phyloP scores from a whole-genome alignment of 257 asterid genomes.

The Rubia yunnanensis region DNA sequence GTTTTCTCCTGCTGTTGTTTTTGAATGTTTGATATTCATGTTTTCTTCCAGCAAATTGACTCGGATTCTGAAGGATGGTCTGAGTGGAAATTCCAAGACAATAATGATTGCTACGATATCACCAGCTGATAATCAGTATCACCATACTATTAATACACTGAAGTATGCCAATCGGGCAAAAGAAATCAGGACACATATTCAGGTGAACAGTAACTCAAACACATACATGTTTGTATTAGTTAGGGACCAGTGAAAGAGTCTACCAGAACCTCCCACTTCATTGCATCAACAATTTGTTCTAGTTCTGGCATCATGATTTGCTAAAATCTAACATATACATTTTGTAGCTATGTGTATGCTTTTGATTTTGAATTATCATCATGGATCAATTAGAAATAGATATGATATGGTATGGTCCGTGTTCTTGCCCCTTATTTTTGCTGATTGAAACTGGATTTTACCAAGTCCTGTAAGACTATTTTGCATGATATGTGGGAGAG shows the following conservation, averaged over 20 bases:
- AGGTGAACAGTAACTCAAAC: constrained; percentile 45
- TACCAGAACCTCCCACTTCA: background rate
- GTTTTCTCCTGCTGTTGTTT: constrained; percentile 13
- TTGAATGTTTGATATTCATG: constrained; percentile 18
- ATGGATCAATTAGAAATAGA: background rate
- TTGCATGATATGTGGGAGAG: background rate
- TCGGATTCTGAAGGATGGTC: constrained; percentile 92
- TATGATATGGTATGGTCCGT: constrained; percentile 5
- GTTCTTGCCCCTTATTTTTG: background rate
- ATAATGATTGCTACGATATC: constrained; percentile 90
- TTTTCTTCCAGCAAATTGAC: constrained; percentile 74
- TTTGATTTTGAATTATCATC: background rate
- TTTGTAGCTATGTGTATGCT: background rate
- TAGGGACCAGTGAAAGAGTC: background rate
- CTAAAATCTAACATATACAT: background rate
- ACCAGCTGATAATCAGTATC: constrained; percentile 85
- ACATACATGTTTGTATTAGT: background rate
- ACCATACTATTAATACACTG: constrained; percentile 85
- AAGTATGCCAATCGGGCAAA: constrained; percentile 95
- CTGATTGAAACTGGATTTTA: background rate
- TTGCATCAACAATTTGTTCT: background rate
- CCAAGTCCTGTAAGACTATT: background rate
- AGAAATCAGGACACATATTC: constrained; percentile 92
- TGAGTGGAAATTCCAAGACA: constrained; percentile 96
- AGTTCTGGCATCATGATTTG: background rate